Evolutionary conservation across 306 rosid species (phyloP), one percentile per base, ranked within the genome.

Genomic region (Sicyos edulis): DNA sequence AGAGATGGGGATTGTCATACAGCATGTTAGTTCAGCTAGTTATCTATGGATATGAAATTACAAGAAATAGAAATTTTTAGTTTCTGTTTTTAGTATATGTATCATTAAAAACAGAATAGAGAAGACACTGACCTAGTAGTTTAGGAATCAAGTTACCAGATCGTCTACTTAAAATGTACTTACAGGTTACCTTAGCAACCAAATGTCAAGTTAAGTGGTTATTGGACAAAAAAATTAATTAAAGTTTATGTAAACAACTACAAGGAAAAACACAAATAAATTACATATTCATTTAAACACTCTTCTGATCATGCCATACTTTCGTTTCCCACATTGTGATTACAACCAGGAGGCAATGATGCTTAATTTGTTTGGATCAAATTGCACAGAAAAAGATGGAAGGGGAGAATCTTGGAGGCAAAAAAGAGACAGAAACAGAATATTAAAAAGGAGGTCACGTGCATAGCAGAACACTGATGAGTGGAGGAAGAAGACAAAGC

Each of bases 341-440:
- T 8, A 16, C 68, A 63, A 61, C 15, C 24, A 37, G 54, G 53
- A 44, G 54, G 71, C 32, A 44, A 6, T 42, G 70, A 50, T 44
- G 54, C 19, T 17, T 42, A 44, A 65, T 40, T 42, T 65, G 3
- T 44, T 17, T 17, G 16, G 17, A 64, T 42, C 29, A 64, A 42
- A 42, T n/a, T 45, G 70, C 70, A 42, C 16, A 14, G 21, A 65
- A 6, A 65, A n/a, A 65, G 71, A 42, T 65, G 70, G 70, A 40
- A 40, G 32, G 32, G 17, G 9, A 20, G 54, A 65, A 65, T 65
- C 71, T 44, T 65, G 71, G 70, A 9, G 70, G 50, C 70, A 37
- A n/a, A 63, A 34, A 37, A 16, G 47, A 29, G 20, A 40, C 29
- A 63, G 26, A 34, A 20, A 65, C 10, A 44, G 17, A 44, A 12